These are phyloP conservation scores for Linnemannia hyalina DNA, from an alignment of 192 early-diverging fungal genomes.

Conservation along the genomic window DNA sequence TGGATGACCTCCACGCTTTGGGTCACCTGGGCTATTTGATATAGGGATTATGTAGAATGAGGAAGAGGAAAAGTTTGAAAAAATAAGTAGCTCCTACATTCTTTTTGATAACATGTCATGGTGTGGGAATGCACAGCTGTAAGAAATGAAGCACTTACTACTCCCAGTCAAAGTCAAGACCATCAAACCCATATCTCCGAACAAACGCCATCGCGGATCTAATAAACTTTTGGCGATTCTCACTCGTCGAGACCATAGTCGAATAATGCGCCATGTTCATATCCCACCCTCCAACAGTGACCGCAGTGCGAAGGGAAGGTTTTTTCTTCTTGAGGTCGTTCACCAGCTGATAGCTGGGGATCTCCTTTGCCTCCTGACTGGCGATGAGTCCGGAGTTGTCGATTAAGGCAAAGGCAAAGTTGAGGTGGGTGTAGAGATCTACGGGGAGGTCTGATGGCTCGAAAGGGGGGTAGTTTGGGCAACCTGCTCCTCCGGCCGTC, in stretches of 20 bases:
- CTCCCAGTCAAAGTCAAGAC: conserved; percentile 51
- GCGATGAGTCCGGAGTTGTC: conserved; percentile 24
- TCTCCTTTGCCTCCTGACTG: background rate
- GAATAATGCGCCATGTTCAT: conserved; percentile 47
- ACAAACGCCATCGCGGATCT: conserved; percentile 21
- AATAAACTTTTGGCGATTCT: conserved; percentile 41
- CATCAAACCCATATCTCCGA: conserved; percentile 30
- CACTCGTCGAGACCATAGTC: conserved; percentile 29
- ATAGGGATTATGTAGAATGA: background rate
- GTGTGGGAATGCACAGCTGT: background rate
- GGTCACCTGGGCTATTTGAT: conserved; percentile 21
- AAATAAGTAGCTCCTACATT: no score
- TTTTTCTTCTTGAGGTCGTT: conserved; percentile 37
- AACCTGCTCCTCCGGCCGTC: conserved; percentile 26
- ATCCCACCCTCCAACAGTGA: conserved; percentile 43
- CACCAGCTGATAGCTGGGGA: conserved; percentile 2
- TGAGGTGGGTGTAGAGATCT: conserved; percentile 38
- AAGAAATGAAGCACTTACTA: conserved; percentile 18
- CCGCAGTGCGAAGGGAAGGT: conserved; percentile 24
- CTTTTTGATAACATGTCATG: background rate
- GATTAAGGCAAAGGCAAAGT: conserved; percentile 39
- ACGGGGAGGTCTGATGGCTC: conserved; percentile 19
- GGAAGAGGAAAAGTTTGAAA: background rate
- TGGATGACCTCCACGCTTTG: conserved; percentile 11
- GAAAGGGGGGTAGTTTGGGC: conserved; percentile 30